A percentile compares a stretch with the other conserved stretches of the same genome.
These are phyloP conservation scores for Populus nigra DNA, from an alignment of 345 rosid genomes.

Conservation along the genomic window DNA sequence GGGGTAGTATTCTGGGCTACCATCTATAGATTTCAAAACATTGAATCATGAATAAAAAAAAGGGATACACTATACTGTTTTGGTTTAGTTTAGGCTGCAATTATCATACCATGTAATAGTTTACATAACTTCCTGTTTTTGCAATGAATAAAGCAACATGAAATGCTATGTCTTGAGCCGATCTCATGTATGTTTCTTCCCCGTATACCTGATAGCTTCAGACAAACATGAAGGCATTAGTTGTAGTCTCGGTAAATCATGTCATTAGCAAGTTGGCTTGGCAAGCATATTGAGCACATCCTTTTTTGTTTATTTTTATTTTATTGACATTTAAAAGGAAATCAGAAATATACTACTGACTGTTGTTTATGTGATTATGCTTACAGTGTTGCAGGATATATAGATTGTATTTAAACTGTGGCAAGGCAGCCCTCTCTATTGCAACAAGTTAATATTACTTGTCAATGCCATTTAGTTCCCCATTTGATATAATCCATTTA, in stretches of 20 bases:
- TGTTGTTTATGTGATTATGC: no score
- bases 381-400: no score
- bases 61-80: not conserved
- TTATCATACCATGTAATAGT: conserved; percentile 78
- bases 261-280: not conserved
- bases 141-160: conserved; percentile 78
- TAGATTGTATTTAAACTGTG: no score
- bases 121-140: conserved; percentile 71
- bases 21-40: not conserved
- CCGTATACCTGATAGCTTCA: conserved; percentile 69
- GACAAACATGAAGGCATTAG: conserved; percentile 2
- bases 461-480: no score
- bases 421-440: not conserved
- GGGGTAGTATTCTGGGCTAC: not conserved
- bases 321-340: not conserved
- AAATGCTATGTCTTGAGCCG: conserved; percentile 74
- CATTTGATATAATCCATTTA: not conserved
- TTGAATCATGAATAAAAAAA: not conserved
- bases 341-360: no score
- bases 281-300: not conserved
- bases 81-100: not conserved
- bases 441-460: not conserved
- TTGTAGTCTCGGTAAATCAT: not conserved
- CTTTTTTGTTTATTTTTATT: not conserved
- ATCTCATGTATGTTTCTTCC: conserved; percentile 42